Percentiles rank a stretch among this genome's conserved stretches.
Evolutionary conservation across 148 eudicot genomes (phyloP).

Genomic region (Cornus florida): DNA sequence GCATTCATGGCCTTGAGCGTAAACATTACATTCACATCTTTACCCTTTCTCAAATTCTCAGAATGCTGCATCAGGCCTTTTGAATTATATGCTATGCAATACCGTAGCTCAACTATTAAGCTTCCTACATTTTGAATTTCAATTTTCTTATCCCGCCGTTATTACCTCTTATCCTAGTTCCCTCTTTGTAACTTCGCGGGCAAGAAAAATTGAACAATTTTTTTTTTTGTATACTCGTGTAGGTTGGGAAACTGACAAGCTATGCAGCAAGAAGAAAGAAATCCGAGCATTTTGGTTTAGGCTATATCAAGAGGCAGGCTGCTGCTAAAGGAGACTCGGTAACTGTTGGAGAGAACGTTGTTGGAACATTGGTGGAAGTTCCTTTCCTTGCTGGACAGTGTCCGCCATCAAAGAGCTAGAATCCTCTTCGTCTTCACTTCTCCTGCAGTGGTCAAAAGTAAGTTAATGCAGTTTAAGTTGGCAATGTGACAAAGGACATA

Average conservation of each 20-base stretch:
- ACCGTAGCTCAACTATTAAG: neutral
- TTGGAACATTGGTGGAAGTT: slow-evolving; percentile 55
- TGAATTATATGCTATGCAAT: neutral
- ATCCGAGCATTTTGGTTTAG: slow-evolving; percentile 61
- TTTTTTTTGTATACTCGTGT: neutral
- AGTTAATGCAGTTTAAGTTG: too few species aligned
- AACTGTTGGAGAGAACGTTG: slow-evolving; percentile 42
- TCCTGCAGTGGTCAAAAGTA: neutral
- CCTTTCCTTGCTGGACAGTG: slow-evolving; percentile 58
- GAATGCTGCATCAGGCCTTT: neutral
- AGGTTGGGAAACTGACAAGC: slow-evolving; percentile 76
- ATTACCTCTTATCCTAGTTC: too few species aligned
- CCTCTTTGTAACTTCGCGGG: neutral
- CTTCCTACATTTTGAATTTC: neutral
- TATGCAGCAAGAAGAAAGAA: slow-evolving; percentile 40
- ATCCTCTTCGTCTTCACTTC: slow-evolving; percentile 21
- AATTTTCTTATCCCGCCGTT: too few species aligned
- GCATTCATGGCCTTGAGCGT: neutral
- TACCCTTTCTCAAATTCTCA: neutral
- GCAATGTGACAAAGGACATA: too few species aligned
- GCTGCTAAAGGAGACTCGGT: slow-evolving; percentile 54
- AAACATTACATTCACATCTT: neutral
- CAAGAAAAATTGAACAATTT: neutral
- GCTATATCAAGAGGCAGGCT: slow-evolving; percentile 60
- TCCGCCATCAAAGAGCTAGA: slow-evolving; percentile 24